Evolutionary conservation across 768 basidiomycete species (phyloP), one percentile per base, ranked within the genome.

Genomic region (Tricholoma furcatifolium): DNA sequence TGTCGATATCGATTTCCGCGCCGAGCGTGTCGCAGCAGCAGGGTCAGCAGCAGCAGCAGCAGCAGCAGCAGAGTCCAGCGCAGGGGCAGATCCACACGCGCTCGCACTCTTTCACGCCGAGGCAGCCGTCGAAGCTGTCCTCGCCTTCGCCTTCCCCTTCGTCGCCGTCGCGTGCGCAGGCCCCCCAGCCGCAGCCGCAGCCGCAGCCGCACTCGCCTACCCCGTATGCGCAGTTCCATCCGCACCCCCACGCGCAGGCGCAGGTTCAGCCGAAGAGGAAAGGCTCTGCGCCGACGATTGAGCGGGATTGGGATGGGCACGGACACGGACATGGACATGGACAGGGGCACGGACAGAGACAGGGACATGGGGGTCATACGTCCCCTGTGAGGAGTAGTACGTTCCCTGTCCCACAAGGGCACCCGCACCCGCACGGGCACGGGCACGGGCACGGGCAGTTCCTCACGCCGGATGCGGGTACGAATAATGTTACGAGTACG

Each of bases 31-130:
- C 76, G 75, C 3, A 65, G 56, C 51, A 50, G 72, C 24, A 64
- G 34, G 9, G 72, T 12, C n/a, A n/a, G 27, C 24, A 7, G 2
- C 31, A 35, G 12, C 30, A 18, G 31, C 11, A 45, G 30, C 10
- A 8, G 15, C 47, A 39, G 21, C 23, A 23, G 20, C 47, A 49
- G 15, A 38, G 17, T 17, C 6, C 9, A 31, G 39, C 9, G 21
- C 38, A 14, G 10, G 36, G 40, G 21, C 79, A 80, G 51, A 81
- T 80, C 20, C 88, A 83, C 61, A 75, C 78, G 32, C 82, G 86
- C 39, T 85, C 82, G 24, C 84, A 86, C 56, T 80, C 86, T 1
- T 88, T 89, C 57, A 83, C 86, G 0, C 87, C 86, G 0, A 86
- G 85, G 53, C 67, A 88, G 15, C 78, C 87, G 2, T 86, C 87